A percentile compares a stretch with the other conserved stretches of the same genome.
phyloP scores from a whole-genome alignment of 2,329 filamentous ascomycete genomes.

The Cladosporium sp. region DNA sequence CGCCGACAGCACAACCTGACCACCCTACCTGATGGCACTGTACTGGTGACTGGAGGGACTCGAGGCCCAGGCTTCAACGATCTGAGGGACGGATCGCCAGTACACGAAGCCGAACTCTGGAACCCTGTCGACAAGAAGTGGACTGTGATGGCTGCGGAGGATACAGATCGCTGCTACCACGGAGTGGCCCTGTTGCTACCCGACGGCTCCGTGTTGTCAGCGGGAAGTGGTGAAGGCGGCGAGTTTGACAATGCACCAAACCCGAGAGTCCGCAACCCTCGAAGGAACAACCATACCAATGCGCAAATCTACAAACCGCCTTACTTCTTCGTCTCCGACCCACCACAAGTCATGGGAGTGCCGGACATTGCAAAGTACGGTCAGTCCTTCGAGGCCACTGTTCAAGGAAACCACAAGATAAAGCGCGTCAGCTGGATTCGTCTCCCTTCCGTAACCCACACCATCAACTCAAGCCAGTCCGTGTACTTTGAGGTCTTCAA shows the following conservation, averaged over 20 bases:
- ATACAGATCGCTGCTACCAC: not conserved
- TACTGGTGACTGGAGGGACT: not conserved
- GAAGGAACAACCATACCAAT: not conserved
- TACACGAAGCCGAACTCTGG: not conserved
- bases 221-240: not conserved
- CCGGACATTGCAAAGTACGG: constrained; percentile 3
- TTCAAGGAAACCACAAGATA: not conserved
- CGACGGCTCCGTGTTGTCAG: not conserved
- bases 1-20: constrained; percentile 14
- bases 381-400: constrained; percentile 4
- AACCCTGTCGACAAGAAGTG: not conserved
- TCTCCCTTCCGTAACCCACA: not conserved
- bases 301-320: constrained; percentile 12
- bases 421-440: constrained; percentile 7
- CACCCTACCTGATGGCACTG: constrained; percentile 11
- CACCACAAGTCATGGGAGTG: not conserved
- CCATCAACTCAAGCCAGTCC: constrained; percentile 9
- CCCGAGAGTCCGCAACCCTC: not conserved
- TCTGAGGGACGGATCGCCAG: not conserved
- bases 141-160: not conserved
- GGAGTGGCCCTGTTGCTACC: not conserved
- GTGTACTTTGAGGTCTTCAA: not conserved
- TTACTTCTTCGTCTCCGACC: not conserved
- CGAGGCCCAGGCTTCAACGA: not conserved
- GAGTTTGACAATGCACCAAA: not conserved